A percentile compares a stretch with the other conserved stretches of the same genome.
These are phyloP conservation scores for Colletotrichum aenigma DNA, from an alignment of 2,329 filamentous ascomycete genomes.

Conservation along the genomic window DNA sequence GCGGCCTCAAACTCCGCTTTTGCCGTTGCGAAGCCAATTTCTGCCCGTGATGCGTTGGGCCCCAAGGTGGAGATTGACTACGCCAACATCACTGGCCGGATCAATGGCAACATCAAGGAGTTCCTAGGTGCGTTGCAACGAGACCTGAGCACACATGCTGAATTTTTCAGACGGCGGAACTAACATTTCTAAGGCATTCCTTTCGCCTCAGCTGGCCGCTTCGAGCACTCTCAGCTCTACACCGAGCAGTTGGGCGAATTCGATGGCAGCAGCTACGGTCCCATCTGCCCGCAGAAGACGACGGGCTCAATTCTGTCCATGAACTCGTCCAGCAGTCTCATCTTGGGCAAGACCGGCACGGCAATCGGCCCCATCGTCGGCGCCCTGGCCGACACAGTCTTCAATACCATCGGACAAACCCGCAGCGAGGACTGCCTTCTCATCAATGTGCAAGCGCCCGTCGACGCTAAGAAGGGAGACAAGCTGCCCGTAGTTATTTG, in stretches of 20 bases:
- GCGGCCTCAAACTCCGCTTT: neutral
- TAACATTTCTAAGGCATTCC: neutral
- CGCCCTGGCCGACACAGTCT: neutral
- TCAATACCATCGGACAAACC: neutral
- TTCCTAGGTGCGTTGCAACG: neutral
- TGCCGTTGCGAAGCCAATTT: neutral
- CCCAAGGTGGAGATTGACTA: constrained; percentile 1
- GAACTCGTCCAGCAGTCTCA: neutral
- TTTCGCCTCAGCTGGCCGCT: neutral
- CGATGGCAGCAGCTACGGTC: neutral
- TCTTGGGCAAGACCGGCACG: neutral
- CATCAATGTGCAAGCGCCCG: constrained; percentile 52
- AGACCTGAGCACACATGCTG: fast-evolving
- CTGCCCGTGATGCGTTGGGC: neutral
- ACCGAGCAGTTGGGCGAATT: neutral
- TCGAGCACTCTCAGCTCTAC: constrained; percentile 1
- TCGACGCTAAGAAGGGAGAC: constrained; percentile 38
- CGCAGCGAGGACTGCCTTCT: constrained; percentile 55
- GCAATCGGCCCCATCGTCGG: neutral
- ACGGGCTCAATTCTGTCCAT: neutral
- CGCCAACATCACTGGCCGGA: neutral
- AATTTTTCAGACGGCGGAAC: fast-evolving
- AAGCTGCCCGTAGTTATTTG: constrained; percentile 44
- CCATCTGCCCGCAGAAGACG: constrained; percentile 4
- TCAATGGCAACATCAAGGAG: neutral